Evolutionary conservation across 441 rosid species (phyloP).

Genomic region (Adansonia rubrostipa): DNA sequence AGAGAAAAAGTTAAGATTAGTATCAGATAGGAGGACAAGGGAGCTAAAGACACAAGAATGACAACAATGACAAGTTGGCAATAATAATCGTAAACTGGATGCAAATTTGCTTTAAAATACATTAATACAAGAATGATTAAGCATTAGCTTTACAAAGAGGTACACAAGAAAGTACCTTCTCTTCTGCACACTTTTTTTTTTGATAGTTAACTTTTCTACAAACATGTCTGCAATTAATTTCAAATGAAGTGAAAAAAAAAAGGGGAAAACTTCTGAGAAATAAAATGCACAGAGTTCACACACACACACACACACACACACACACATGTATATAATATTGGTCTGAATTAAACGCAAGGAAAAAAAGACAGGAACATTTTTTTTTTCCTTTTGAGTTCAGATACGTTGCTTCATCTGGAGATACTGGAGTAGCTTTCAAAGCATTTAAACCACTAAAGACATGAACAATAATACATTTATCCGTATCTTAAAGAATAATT

Average conservation of each 20-base stretch:
- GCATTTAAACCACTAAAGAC: constrained; percentile 1
- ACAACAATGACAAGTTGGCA: neutral
- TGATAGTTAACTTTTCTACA: neutral
- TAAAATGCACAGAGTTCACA: neutral
- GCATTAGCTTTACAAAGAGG: neutral
- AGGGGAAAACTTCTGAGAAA: neutral
- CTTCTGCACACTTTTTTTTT: neutral
- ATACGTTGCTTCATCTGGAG: neutral
- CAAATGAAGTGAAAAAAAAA: neutral
- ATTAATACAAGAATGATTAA: neutral
- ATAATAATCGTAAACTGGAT: neutral
- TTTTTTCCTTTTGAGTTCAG: neutral
- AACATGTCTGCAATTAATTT: neutral
- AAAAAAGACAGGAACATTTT: neutral
- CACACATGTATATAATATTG: neutral
- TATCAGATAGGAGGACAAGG: constrained; percentile 1
- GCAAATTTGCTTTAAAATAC: neutral
- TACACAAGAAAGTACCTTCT: neutral
- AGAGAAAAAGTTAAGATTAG: neutral
- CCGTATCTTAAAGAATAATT: neutral
- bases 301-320: neutral
- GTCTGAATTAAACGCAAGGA: neutral
- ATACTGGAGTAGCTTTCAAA: neutral
- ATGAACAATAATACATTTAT: neutral
- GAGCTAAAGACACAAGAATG: neutral